Evolutionary conservation across 148 eudicot species (phyloP).

Genomic region (Heliosperma pusillum): DNA sequence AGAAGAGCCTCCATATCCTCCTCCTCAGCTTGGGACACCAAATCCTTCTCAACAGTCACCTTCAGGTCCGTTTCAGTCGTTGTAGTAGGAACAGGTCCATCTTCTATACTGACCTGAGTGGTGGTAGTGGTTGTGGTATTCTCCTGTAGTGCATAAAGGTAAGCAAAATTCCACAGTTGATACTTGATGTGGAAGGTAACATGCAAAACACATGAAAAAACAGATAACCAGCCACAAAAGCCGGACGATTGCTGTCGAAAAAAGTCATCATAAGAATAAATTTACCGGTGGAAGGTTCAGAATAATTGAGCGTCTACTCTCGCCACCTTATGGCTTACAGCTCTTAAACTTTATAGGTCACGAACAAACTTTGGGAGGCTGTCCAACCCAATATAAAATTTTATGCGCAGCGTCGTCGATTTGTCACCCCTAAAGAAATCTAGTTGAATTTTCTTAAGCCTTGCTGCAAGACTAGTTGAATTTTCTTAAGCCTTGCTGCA

Average conservation of each 20-base stretch:
- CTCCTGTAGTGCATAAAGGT: slow-evolving; percentile 43
- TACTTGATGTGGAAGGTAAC: neutral
- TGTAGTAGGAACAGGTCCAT: slow-evolving; percentile 54
- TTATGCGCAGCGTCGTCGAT: neutral
- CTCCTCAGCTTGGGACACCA: slow-evolving; percentile 93
- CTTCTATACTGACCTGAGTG: slow-evolving; percentile 46
- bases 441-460: neutral
- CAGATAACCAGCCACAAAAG: neutral
- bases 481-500: neutral
- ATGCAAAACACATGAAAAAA: neutral
- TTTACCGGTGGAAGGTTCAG: neutral
- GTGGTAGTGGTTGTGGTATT: slow-evolving; percentile 55
- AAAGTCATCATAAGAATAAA: too few relatives aligned
- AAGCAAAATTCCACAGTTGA: neutral
- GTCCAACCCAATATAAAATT: neutral
- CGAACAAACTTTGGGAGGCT: neutral
- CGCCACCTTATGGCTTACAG: neutral
- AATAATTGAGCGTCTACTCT: neutral
- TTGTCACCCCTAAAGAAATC: neutral
- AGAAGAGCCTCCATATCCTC: slow-evolving; percentile 99
- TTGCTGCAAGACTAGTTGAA: neutral
- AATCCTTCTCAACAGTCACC: slow-evolving; percentile 92
- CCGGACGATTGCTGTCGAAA: neutral
- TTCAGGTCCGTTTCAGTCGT: slow-evolving; percentile 54
- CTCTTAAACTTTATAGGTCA: too few relatives aligned